Evolutionary conservation across 208 protist species (phyloP).

Genomic region (Naegleria fowleri): DNA sequence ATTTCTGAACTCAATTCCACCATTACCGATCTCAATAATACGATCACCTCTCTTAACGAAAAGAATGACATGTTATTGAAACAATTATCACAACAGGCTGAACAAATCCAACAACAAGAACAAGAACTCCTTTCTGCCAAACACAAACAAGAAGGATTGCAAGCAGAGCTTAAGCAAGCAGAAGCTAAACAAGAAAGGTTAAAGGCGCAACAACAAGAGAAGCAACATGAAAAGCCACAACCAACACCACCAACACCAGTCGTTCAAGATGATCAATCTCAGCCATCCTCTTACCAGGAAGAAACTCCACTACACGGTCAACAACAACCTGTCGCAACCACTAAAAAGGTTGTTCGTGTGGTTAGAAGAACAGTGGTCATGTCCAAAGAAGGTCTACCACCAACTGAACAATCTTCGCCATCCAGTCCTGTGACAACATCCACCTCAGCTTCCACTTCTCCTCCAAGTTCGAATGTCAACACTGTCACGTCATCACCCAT

Average conservation of each 20-base stretch:
- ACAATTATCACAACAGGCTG: neutral
- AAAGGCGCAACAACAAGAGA: neutral
- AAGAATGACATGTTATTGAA: too few relatives aligned
- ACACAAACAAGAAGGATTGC: neutral
- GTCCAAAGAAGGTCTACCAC: too few relatives aligned
- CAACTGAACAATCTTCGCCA: too few relatives aligned
- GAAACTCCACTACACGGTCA: neutral
- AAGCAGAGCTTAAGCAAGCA: neutral
- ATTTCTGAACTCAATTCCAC: neutral
- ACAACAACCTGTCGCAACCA: too few relatives aligned
- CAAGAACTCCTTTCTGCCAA: neutral
- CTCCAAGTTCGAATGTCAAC: too few relatives aligned
- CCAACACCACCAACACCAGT: neutral
- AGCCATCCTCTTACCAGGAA: neutral
- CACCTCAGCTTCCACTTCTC: too few relatives aligned
- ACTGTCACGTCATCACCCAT: neutral
- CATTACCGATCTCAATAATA: neutral
- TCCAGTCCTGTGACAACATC: too few relatives aligned
- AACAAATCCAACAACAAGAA: neutral
- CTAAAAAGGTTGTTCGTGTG: neutral
- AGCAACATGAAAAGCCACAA: neutral
- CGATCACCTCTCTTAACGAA: neutral
- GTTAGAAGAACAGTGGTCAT: neutral
- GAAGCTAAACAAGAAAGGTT: neutral
- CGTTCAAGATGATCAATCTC: neutral